Percentiles rank a stretch among this genome's conserved stretches.
Evolutionary conservation across 2,329 filamentous ascomycete genomes (phyloP).

Genomic region (Cytospora piceae): DNA sequence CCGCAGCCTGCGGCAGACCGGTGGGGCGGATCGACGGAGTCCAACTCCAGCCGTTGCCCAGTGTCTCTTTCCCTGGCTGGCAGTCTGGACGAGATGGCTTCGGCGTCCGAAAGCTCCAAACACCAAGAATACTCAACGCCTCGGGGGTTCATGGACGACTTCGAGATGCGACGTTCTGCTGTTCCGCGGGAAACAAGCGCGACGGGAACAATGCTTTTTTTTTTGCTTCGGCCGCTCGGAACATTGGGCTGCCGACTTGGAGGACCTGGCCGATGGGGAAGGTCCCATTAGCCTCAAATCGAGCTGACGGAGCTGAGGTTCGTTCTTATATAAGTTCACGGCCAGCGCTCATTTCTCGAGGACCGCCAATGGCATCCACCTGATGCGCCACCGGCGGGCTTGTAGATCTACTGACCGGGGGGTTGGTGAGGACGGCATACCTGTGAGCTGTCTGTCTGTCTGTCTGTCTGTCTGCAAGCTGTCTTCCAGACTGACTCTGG

Average conservation of each 20-base stretch:
- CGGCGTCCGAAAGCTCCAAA: conserved; percentile 23
- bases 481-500: no score
- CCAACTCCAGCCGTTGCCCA: conserved; percentile 16
- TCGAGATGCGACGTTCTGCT: background rate
- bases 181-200: background rate
- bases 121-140: background rate
- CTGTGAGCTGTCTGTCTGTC: no score
- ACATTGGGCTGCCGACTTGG: background rate
- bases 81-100: background rate
- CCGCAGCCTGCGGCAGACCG: conserved; percentile 18
- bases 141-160: background rate
- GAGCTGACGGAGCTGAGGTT: background rate
- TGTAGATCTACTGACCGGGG: no score
- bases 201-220: background rate
- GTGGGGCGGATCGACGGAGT: conserved; percentile 26
- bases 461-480: no score
- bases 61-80: conserved; percentile 15
- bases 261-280: background rate
- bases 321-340: background rate
- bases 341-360: background rate
- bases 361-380: background rate
- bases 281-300: background rate
- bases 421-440: background rate
- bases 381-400: background rate
- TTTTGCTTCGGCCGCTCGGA: background rate